Conservation (phyloP, 345 rosid species). For the Eucalyptus victrix region DNA sequence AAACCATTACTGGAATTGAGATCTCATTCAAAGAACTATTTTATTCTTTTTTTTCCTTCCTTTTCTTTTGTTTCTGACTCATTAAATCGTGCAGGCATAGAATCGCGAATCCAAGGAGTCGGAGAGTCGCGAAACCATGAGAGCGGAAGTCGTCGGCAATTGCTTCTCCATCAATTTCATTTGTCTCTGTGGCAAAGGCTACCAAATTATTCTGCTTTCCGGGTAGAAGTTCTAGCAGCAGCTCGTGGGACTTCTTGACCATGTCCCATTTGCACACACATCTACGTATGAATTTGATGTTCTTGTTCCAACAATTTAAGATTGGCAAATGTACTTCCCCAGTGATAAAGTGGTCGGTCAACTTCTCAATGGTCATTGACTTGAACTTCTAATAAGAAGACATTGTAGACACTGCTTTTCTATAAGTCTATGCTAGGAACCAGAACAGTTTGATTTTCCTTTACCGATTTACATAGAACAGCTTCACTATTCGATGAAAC, state of each 20-base stretch:
- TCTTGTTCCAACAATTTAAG: background rate
- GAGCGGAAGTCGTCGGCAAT: background rate
- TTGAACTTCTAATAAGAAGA: background rate
- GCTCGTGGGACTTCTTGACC: background rate
- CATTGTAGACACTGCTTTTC: background rate
- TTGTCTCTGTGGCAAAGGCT: background rate
- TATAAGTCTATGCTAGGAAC: background rate
- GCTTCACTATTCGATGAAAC: background rate
- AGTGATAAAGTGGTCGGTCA: background rate
- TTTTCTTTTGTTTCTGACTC: background rate
- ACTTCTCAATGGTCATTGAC: background rate
- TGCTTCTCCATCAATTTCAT: background rate
- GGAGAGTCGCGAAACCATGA: background rate
- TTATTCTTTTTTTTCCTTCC: background rate
- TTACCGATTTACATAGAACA: background rate
- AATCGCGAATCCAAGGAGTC: background rate
- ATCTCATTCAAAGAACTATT: background rate
- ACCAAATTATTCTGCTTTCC: background rate
- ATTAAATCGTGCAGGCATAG: background rate
- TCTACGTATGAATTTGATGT: background rate
- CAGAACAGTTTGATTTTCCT: background rate
- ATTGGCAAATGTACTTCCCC: background rate
- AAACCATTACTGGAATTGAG: background rate
- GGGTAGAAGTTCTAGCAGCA: background rate
- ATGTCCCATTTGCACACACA: background rate